These are phyloP conservation scores for Blastocystis sp. DNA, from an alignment of 352 stramenopile species.

Conservation along the genomic window DNA sequence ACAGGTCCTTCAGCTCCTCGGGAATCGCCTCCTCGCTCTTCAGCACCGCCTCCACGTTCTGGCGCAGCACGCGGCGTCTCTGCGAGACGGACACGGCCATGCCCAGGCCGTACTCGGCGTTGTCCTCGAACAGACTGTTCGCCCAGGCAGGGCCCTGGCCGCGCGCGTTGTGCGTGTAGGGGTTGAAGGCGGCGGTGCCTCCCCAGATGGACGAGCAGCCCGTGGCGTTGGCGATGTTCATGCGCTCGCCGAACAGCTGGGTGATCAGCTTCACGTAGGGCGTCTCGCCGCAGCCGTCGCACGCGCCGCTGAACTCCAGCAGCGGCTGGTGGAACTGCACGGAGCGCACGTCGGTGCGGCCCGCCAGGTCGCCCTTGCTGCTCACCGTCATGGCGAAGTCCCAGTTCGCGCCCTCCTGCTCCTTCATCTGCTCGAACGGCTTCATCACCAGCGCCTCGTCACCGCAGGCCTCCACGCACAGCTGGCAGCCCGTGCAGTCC, in stretches of 20 bases:
- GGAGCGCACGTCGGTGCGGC: slow-evolving; percentile 74
- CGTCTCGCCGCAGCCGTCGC: slow-evolving; percentile 75
- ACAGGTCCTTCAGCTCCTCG: slow-evolving; percentile 73
- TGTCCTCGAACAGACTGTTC: slow-evolving; percentile 77
- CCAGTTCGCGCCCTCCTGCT: slow-evolving; percentile 72
- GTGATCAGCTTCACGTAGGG: slow-evolving; percentile 77
- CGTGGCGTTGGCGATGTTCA: slow-evolving; percentile 77
- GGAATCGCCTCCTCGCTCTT: slow-evolving; percentile 50
- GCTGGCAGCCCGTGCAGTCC: slow-evolving; percentile 76
- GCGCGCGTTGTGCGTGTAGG: slow-evolving; percentile 73
- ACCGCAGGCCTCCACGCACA: slow-evolving; percentile 75
- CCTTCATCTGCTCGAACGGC: slow-evolving; percentile 72
- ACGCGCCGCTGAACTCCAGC: slow-evolving; percentile 76
- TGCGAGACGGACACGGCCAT: slow-evolving; percentile 44
- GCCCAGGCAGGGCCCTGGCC: slow-evolving; percentile 73
- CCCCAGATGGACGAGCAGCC: slow-evolving; percentile 75
- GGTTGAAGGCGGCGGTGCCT: slow-evolving; percentile 75
- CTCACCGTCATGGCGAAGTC: slow-evolving; percentile 75
- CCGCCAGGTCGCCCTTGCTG: slow-evolving; percentile 74
- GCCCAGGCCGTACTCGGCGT: slow-evolving; percentile 75
- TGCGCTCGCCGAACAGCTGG: slow-evolving; percentile 77
- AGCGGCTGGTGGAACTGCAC: slow-evolving; percentile 76
- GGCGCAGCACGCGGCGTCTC: slow-evolving; percentile 71
- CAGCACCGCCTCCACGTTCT: slow-evolving; percentile 72
- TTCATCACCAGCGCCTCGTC: slow-evolving; percentile 76